Conservation (phyloP, 2,329 filamentous ascomycete genomes). For the Graphilbum fragrans region DNA sequence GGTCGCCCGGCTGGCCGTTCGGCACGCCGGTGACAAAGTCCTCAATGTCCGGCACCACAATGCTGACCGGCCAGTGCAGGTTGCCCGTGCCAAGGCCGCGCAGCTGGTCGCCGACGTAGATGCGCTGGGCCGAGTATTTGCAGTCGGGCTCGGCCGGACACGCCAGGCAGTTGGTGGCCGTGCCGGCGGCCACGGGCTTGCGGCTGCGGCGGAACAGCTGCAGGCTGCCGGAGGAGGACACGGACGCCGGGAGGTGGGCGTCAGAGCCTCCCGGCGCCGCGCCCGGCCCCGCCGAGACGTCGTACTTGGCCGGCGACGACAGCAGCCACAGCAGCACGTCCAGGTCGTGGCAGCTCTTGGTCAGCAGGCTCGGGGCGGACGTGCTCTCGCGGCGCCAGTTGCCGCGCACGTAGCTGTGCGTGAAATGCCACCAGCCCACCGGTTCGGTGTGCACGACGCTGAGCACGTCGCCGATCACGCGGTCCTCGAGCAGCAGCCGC, state of each 20-base stretch:
- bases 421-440: conserved; percentile 92
- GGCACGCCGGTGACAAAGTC: too few relatives aligned
- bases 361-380: conserved; percentile 72
- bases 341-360: conserved; percentile 94
- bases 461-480: conserved; percentile 70
- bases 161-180: conserved; percentile 74
- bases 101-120: conserved; percentile 54
- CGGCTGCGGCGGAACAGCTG: conserved; percentile 65
- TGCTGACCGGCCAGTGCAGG: conserved; percentile 69
- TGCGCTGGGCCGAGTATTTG: conserved; percentile 72
- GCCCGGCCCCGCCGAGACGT: conserved; percentile 21
- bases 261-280: background rate
- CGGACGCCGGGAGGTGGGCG: conserved; percentile 59
- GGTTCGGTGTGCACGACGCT: conserved; percentile 89
- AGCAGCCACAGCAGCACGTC: conserved; percentile 88
- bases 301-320: conserved; percentile 50
- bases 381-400: conserved; percentile 81
- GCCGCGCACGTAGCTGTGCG: conserved; percentile 80
- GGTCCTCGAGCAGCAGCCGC: conserved; percentile 62
- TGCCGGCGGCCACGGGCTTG: conserved; percentile 64
- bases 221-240: conserved; percentile 66
- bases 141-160: conserved; percentile 67
- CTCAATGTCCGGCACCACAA: conserved; percentile 89
- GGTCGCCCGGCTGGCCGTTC: too few relatives aligned
- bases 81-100: conserved; percentile 52